phyloP scores from a whole-genome alignment of 805 yeast species.

The Kregervanrija pseudodelftensis region DNA sequence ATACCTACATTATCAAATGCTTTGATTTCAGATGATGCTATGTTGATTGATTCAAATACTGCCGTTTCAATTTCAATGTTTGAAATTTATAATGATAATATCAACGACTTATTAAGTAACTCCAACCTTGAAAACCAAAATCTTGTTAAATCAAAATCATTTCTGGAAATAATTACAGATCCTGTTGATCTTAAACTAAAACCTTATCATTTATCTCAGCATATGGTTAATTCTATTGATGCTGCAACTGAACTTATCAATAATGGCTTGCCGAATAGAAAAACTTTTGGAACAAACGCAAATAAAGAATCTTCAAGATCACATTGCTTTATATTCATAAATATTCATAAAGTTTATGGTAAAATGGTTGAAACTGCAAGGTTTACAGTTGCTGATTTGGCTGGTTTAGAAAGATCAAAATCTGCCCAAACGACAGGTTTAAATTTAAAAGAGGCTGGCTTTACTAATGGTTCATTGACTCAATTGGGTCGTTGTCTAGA shows the following conservation, averaged over 20 bases:
- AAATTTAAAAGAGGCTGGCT: conserved; percentile 40
- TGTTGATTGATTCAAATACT: conserved; percentile 1
- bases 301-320: conserved; percentile 42
- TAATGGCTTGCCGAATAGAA: conserved; percentile 29
- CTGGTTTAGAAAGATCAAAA: conserved; percentile 45
- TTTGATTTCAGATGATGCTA: background rate
- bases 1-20: conserved; percentile 4
- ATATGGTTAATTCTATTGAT: conserved; percentile 29
- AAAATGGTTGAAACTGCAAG: conserved; percentile 25
- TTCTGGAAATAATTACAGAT: conserved; percentile 37
- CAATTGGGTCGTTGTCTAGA: conserved; percentile 44
- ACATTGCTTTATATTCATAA: conserved; percentile 41
- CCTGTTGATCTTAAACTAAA: conserved; percentile 36
- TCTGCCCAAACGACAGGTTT: conserved; percentile 37
- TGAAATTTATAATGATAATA: conserved; percentile 44
- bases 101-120: conserved; percentile 29
- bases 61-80: conserved; percentile 45
- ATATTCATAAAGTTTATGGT: conserved; percentile 15
- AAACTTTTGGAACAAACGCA: conserved; percentile 37
- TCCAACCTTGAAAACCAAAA: conserved; percentile 12
- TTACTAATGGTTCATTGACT: conserved; percentile 42
- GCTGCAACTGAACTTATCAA: conserved; percentile 33
- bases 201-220: conserved; percentile 36
- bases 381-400: conserved; percentile 43
- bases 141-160: conserved; percentile 17